Conservation (phyloP, 164 flowering plant genomes). For the Stephania japonica region DNA sequence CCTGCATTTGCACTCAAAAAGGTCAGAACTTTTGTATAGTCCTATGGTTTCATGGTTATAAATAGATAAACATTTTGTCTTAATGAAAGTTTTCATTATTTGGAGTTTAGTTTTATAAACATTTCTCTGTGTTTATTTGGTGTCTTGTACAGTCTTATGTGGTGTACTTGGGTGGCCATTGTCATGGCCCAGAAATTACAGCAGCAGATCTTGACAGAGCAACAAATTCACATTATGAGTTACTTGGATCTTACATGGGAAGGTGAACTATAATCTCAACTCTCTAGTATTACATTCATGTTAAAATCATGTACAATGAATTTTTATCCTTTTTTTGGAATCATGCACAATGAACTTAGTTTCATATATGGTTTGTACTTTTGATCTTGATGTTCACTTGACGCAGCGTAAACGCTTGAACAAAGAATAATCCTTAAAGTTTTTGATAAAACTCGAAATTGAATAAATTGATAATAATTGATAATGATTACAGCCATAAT, state of each 20-base stretch:
- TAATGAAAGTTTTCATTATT: too few relatives aligned
- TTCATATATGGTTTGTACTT: not conserved
- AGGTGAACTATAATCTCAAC: conserved; percentile 24
- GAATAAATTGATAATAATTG: too few relatives aligned
- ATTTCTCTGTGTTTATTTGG: not conserved
- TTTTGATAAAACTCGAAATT: too few relatives aligned
- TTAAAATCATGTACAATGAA: too few relatives aligned
- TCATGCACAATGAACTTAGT: too few relatives aligned
- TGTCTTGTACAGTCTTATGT: conserved; percentile 35
- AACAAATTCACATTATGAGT: conserved; percentile 39
- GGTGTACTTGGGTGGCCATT: conserved; percentile 56
- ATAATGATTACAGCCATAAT: too few relatives aligned
- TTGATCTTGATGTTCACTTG: not conserved
- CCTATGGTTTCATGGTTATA: too few relatives aligned
- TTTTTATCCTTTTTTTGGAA: too few relatives aligned
- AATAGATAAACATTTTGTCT: too few relatives aligned
- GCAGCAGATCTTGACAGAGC: conserved; percentile 26
- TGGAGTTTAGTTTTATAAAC: not conserved
- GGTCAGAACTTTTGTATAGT: conserved; percentile 20
- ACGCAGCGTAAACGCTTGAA: too few relatives aligned
- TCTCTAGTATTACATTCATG: not conserved
- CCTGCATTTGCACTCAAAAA: conserved; percentile 15
- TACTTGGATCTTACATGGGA: conserved; percentile 42
- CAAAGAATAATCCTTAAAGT: too few relatives aligned
- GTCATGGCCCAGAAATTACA: conserved; percentile 26